phyloP scores from a whole-genome alignment of 2,329 filamentous ascomycete species.

The Mariannaea sp. region DNA sequence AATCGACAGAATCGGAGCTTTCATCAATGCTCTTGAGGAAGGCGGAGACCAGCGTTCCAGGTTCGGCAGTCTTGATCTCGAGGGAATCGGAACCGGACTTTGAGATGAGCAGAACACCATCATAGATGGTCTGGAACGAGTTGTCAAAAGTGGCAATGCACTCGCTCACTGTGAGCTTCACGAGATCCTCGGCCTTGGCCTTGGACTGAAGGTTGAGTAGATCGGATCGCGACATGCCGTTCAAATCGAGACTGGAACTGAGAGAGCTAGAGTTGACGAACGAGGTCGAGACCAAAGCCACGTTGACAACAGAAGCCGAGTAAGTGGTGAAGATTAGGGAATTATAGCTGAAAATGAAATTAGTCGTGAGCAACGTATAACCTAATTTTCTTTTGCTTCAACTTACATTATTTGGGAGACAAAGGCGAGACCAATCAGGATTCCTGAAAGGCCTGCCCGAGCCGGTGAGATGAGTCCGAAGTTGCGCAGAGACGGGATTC shows the following conservation, averaged over 20 bases:
- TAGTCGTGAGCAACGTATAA: constrained; percentile 5
- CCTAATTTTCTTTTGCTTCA: not conserved
- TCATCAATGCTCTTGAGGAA: constrained; percentile 14
- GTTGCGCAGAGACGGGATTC: constrained; percentile 58
- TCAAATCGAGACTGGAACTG: constrained; percentile 5
- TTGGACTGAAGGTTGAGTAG: constrained; percentile 18
- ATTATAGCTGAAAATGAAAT: constrained; percentile 51
- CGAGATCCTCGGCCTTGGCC: constrained; percentile 17
- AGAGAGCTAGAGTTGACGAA: constrained; percentile 16
- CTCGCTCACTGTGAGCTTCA: constrained; percentile 11
- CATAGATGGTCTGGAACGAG: constrained; percentile 21
- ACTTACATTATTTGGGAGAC: constrained; percentile 56
- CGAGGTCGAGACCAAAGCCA: constrained; percentile 24
- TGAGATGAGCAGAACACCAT: constrained; percentile 19
- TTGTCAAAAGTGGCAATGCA: constrained; percentile 22
- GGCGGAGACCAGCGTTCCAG: constrained; percentile 32
- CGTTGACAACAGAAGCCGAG: constrained; percentile 30
- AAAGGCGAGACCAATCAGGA: constrained; percentile 50
- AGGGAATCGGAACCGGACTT: constrained; percentile 25
- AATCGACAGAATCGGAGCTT: constrained; percentile 17
- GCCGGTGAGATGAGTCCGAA: constrained; percentile 49
- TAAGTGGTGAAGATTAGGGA: constrained; percentile 52
- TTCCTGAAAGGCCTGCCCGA: constrained; percentile 45
- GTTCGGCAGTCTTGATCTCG: constrained; percentile 41
- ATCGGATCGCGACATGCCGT: constrained; percentile 19